Base-by-base conservation (phyloP, 768 basidiomycete genomes). In the Pulveroboletus sp. region DNA sequence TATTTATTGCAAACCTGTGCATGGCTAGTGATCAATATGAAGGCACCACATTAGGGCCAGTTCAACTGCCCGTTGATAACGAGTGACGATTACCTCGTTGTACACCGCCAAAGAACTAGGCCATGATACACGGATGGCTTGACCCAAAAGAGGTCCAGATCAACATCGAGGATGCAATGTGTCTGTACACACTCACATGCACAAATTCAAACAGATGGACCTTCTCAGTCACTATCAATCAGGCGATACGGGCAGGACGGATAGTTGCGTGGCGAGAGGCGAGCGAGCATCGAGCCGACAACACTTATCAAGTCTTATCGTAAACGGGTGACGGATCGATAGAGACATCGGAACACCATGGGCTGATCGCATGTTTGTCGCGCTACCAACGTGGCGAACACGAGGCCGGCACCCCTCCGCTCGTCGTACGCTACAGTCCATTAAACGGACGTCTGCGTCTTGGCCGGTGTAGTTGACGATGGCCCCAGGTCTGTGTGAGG, bases 401-500 rank as follows among this genome's bases (percentile, higher is more conserved):
- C 64, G 61, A 61, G 65, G 65, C 49, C 31, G 46, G 4, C 43
- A 52, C 8, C 15, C 39, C 10, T 49, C 43, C 31, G 30, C 41
- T 31, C 45, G 43, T 51, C 46, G 46, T 47, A 43, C 31, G 39
- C 33, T 50, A 47, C 49, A 33, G 49, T 41, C 51, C 51, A 49
- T 51, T 41, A 41, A 49, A 53, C 59, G 33, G 27, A 46, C 12
- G 40, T 37, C 37, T 32, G 21, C 54, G 27, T 58, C 31, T 49
- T 21, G 8, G 48, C 50, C 27, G 31, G 41, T 40, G 50, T 57
- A 49, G 56, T 61, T 51, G 17, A 47, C 58, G 45, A 68, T 68
- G 67, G 49, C 62, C 40, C 48, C 62, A 26, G 35, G 55, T 31
- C 46, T 60, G 48, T 70, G 68, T 18, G 68, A 68, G 55, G 68